Percentiles rank a stretch among this genome's conserved stretches.
Conservation (phyloP, 495 filamentous ascomycete species). For the Lasiosphaeris hirsuta region DNA sequence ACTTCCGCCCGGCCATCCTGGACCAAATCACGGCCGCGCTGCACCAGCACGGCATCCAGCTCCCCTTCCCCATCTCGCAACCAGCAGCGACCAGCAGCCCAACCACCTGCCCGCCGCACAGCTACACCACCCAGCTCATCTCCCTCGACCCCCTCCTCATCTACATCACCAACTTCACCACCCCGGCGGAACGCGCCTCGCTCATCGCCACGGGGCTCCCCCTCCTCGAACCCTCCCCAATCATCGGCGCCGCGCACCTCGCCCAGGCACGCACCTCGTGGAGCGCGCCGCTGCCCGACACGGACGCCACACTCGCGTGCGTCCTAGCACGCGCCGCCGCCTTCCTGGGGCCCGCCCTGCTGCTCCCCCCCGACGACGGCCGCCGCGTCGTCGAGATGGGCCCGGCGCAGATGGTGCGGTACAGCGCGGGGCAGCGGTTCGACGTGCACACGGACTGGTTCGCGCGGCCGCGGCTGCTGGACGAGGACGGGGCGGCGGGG, state of each 20-base stretch:
- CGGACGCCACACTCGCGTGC: conserved; percentile 31
- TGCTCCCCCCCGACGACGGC: conserved; percentile 31
- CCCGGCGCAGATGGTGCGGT: conserved; percentile 42
- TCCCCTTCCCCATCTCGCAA: no score
- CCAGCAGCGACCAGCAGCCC: neutral
- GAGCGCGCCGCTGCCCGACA: conserved; percentile 34
- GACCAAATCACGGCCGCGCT: no score
- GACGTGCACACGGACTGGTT: conserved; percentile 47
- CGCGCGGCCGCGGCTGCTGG: conserved; percentile 28
- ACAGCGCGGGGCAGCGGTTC: conserved; percentile 40
- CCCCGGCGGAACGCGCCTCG: conserved; percentile 24
- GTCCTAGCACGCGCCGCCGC: conserved; percentile 32
- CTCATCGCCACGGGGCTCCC: conserved; percentile 29
- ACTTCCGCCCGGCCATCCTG: no score
- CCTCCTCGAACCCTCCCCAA: conserved; percentile 31
- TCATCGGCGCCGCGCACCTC: conserved; percentile 27
- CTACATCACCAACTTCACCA: conserved; percentile 36
- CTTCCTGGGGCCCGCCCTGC: conserved; percentile 37
- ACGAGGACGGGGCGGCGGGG: conserved; percentile 22
- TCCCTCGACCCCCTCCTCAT: conserved; percentile 41
- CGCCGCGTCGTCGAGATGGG: conserved; percentile 41
- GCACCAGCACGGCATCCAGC: no score
- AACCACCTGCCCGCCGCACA: conserved; percentile 24
- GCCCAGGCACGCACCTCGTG: conserved; percentile 35
- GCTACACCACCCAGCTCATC: conserved; percentile 37